These are phyloP conservation scores for Didymella pinodella DNA, from an alignment of 2,329 filamentous ascomycete species.

Conservation along the genomic window DNA sequence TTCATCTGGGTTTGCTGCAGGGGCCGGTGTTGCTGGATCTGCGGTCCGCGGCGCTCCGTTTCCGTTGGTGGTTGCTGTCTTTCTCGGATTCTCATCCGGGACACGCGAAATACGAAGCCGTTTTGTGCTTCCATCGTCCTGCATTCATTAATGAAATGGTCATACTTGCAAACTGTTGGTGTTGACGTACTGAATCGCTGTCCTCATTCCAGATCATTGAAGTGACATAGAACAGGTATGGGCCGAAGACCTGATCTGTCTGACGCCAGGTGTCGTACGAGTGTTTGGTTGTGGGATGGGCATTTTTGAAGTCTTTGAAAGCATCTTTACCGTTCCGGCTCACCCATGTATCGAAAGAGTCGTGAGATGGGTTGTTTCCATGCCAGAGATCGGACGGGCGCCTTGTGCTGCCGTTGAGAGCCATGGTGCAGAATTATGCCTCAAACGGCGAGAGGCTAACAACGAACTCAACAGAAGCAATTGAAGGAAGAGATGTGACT, in stretches of 20 bases:
- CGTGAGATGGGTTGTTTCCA: conserved; percentile 6
- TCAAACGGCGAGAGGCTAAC: conserved; percentile 6
- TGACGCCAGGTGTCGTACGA: conserved; percentile 44
- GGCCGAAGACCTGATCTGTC: conserved; percentile 39
- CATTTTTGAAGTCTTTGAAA: conserved; percentile 38
- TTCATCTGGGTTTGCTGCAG: conserved; percentile 31
- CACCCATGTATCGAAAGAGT: conserved; percentile 15
- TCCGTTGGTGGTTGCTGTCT: conserved; percentile 38
- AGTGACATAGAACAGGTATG: conserved; percentile 43
- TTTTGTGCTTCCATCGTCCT: conserved; percentile 38
- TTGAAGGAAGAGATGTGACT: conserved; percentile 3
- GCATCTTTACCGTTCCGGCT: conserved; percentile 11
- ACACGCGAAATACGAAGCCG: conserved; percentile 32
- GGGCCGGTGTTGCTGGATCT: conserved; percentile 28
- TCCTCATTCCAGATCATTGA: conserved; percentile 40
- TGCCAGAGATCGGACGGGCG: conserved; percentile 3
- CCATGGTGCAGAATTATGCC: conserved; percentile 19
- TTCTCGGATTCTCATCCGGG: conserved; percentile 36
- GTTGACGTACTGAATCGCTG: conserved; percentile 39
- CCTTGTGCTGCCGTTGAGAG: conserved; percentile 12
- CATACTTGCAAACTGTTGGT: not conserved
- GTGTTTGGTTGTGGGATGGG: conserved; percentile 32
- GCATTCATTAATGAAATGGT: conserved; percentile 28
- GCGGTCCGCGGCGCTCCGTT: conserved; percentile 28
- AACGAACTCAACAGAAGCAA: conserved; percentile 5